Percentiles rank a stretch among this genome's conserved stretches.
These are phyloP conservation scores for Pyrus hybrid DNA, from an alignment of 331 rosid species.

Conservation along the genomic window DNA sequence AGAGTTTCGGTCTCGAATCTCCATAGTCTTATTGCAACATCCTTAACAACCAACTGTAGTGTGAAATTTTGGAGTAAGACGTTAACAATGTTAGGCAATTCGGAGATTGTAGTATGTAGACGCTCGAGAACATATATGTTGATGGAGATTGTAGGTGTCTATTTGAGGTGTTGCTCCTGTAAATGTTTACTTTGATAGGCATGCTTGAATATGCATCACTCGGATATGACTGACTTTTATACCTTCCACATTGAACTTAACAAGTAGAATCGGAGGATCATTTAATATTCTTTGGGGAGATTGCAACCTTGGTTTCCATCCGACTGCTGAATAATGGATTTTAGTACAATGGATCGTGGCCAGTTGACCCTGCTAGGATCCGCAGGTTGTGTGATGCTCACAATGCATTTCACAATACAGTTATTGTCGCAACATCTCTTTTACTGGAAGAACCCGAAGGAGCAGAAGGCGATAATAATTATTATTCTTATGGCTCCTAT, in stretches of 20 bases:
- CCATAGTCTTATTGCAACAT: not conserved
- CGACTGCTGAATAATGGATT: slow-evolving; percentile 41
- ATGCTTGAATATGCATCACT: not conserved
- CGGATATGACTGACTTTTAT: not conserved
- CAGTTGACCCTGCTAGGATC: slow-evolving; percentile 72
- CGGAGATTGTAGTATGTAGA: too few relatives aligned
- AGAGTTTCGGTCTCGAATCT: not conserved
- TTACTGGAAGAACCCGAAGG: slow-evolving; percentile 95
- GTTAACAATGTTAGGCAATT: not conserved
- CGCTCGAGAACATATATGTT: too few relatives aligned
- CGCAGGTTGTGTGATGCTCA: slow-evolving; percentile 54
- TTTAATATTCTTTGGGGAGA: slow-evolving; percentile 24
- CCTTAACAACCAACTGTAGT: not conserved
- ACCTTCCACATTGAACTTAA: not conserved
- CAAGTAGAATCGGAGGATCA: not conserved
- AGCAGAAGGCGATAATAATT: slow-evolving; percentile 84
- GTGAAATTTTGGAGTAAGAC: not conserved
- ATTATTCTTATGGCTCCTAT: slow-evolving; percentile 95
- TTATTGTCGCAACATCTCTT: slow-evolving; percentile 80
- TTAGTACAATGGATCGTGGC: slow-evolving; percentile 45
- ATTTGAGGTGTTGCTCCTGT: not conserved
- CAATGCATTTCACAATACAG: slow-evolving; percentile 92
- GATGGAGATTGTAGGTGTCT: not conserved
- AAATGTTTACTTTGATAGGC: not conserved
- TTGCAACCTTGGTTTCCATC: slow-evolving; percentile 11